These are phyloP conservation scores for Falciphora oryzae DNA, from an alignment of 2,329 filamentous ascomycete species.

Conservation along the genomic window DNA sequence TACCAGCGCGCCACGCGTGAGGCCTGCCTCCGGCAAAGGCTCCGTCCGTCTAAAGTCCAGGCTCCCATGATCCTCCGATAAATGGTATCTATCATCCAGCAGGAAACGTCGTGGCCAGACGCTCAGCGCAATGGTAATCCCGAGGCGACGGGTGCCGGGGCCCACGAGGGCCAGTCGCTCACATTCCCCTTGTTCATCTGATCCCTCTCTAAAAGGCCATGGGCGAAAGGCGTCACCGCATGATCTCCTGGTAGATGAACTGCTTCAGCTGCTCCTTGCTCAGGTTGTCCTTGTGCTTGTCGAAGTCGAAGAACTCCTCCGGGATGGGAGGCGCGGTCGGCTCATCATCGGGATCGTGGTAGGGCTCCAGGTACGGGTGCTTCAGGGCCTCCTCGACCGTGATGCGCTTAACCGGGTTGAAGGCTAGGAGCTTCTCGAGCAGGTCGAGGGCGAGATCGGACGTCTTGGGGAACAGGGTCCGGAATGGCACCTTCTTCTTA, in stretches of 20 bases:
- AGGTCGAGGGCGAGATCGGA: constrained; percentile 93
- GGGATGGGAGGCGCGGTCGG: constrained; percentile 94
- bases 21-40: no score
- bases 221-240: constrained; percentile 39
- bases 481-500: constrained; percentile 99
- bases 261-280: constrained; percentile 98
- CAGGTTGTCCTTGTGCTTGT: constrained; percentile 98
- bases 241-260: constrained; percentile 97
- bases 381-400: constrained; percentile 95
- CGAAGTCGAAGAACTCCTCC: constrained; percentile 99
- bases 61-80: not conserved
- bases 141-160: not conserved
- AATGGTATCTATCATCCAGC: not conserved
- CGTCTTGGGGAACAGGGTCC: constrained; percentile 97
- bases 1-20: not conserved
- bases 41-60: not conserved
- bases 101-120: not conserved
- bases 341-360: constrained; percentile 98
- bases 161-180: not conserved
- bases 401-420: constrained; percentile 98
- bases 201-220: not conserved
- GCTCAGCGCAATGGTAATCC: not conserved
- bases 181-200: not conserved
- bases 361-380: constrained; percentile 96
- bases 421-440: constrained; percentile 90